phyloP scores from a whole-genome alignment of 148 eudicot genomes.

The Simmondsia chinensis region DNA sequence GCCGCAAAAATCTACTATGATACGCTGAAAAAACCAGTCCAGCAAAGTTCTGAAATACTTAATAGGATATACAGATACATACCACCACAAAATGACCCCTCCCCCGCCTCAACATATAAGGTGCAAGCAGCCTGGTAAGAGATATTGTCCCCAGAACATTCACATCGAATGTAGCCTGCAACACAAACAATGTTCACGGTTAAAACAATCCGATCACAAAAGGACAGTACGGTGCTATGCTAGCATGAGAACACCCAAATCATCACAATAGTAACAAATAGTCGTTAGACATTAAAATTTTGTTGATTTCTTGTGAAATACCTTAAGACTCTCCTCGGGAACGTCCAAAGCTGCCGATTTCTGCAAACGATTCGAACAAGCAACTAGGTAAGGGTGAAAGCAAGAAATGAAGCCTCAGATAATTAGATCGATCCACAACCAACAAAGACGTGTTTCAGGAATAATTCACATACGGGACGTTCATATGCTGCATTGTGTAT shows the following conservation, averaged over 20 bases:
- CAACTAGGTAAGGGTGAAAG: too few species aligned
- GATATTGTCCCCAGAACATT: conserved; percentile 88
- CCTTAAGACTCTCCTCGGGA: conserved; percentile 76
- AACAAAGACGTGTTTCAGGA: too few species aligned
- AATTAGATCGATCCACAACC: too few species aligned
- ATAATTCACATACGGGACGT: conserved; percentile 66
- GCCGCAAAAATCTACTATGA: too few species aligned
- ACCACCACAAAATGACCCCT: conserved; percentile 98
- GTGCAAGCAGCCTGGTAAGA: conserved; percentile 77
- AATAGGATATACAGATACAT: conserved; percentile 15
- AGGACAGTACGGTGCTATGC: too few species aligned
- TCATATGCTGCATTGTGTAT: conserved; percentile 95
- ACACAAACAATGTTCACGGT: conserved; percentile 3
- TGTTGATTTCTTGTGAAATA: too few species aligned
- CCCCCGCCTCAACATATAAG: conserved; percentile 74
- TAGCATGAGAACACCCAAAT: background rate
- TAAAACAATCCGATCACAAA: too few species aligned
- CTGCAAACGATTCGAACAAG: conserved; percentile 32
- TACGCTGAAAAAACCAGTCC: too few species aligned
- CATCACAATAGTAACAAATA: too few species aligned
- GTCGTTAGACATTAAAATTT: too few species aligned
- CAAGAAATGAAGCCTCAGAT: too few species aligned
- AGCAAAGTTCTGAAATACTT: background rate
- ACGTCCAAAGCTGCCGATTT: conserved; percentile 71
- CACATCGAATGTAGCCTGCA: conserved; percentile 65